Conservation (phyloP, 2,329 filamentous ascomycete species). For the Diaporthe longicolla region DNA sequence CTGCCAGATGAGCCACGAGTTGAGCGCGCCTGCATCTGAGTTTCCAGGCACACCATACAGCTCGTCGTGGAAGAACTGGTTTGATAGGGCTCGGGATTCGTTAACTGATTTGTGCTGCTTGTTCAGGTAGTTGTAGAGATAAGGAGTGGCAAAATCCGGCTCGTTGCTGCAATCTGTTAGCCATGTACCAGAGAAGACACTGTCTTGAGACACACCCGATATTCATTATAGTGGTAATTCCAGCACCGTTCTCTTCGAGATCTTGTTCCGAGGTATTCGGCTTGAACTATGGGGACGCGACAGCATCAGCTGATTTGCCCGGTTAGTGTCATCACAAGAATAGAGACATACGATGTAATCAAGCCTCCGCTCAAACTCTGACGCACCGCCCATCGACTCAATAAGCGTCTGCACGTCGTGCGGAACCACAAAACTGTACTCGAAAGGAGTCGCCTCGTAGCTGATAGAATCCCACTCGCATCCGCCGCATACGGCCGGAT, state of each 20-base stretch:
- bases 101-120: conserved; percentile 69
- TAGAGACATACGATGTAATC: conserved; percentile 53
- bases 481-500: conserved; percentile 65
- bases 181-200: conserved; percentile 55
- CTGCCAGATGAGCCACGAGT: conserved; percentile 73
- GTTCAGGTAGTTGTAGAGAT: conserved; percentile 78
- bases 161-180: conserved; percentile 66
- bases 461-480: conserved; percentile 70
- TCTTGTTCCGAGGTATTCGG: conserved; percentile 45
- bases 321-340: conserved; percentile 46
- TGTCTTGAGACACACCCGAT: conserved; percentile 42
- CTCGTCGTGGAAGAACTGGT: conserved; percentile 72
- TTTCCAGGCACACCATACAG: conserved; percentile 76
- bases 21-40: conserved; percentile 80
- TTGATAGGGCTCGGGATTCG: conserved; percentile 75
- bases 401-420: conserved; percentile 71
- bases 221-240: conserved; percentile 46
- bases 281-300: conserved; percentile 39
- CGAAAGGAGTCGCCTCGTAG: conserved; percentile 62
- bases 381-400: conserved; percentile 63
- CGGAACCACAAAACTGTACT: conserved; percentile 70
- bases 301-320: not conserved
- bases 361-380: conserved; percentile 64
- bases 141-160: conserved; percentile 73
- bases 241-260: conserved; percentile 44